phyloP scores from a whole-genome alignment of 2,329 filamentous ascomycete species.

The Ophiostoma perfectum region DNA sequence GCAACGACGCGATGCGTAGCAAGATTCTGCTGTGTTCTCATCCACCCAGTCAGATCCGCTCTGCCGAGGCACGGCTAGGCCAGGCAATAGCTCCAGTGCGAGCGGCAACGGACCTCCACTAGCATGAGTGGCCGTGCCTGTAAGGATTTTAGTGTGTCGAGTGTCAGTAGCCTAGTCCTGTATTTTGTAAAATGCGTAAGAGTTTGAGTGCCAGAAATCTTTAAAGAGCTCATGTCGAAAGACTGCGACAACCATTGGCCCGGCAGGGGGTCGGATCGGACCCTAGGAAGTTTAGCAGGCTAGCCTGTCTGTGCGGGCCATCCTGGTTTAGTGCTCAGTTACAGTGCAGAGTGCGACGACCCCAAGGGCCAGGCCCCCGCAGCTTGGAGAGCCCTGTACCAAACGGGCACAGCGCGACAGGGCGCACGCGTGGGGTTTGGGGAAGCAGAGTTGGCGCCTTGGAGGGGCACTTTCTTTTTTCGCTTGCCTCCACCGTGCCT shows the following conservation, averaged over 20 bases:
- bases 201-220: too few relatives aligned
- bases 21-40: too few relatives aligned
- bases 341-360: neutral
- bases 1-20: too few relatives aligned
- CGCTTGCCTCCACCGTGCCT: neutral
- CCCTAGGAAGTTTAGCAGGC: neutral
- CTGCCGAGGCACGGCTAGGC: conserved; percentile 24
- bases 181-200: neutral
- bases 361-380: conserved; percentile 20
- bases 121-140: neutral
- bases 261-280: conserved; percentile 6
- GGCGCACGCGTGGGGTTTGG: conserved; percentile 18
- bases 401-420: neutral
- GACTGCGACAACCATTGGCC: conserved; percentile 5
- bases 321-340: neutral
- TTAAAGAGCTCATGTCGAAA: neutral
- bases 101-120: neutral
- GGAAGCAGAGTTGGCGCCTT: neutral
- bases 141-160: too few relatives aligned
- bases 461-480: conserved; percentile 15
- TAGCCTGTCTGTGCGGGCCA: neutral
- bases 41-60: conserved; percentile 18
- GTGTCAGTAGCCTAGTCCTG: too few relatives aligned
- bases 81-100: neutral
- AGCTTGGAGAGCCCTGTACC: conserved; percentile 16